A percentile compares a stretch with the other conserved stretches of the same genome.
These are phyloP conservation scores for Candida saitoana DNA, from an alignment of 805 yeast genomes.

Conservation along the genomic window DNA sequence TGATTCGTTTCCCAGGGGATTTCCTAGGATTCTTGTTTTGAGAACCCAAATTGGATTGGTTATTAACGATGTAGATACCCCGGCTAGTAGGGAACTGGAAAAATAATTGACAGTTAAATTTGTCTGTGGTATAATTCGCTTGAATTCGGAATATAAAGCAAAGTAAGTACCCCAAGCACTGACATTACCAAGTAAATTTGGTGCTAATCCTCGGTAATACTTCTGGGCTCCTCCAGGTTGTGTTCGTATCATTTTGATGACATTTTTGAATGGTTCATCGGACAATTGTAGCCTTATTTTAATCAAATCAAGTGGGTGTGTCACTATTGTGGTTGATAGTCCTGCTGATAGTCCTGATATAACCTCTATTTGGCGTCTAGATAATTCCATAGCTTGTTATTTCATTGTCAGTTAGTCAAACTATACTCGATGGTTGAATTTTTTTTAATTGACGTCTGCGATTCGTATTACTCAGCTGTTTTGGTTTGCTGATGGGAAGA, in stretches of 20 bases:
- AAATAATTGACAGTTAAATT: constrained; percentile 27
- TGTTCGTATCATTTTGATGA: constrained; percentile 10
- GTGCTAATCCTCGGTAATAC: constrained; percentile 70
- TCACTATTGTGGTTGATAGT: constrained; percentile 65
- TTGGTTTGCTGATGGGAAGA: too few species aligned
- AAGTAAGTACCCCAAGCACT: constrained; percentile 89
- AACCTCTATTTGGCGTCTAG: constrained; percentile 47
- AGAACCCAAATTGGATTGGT: constrained; percentile 97
- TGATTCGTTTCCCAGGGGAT: constrained; percentile 39
- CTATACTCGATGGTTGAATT: background rate
- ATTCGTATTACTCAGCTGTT: too few species aligned
- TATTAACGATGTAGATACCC: constrained; percentile 64
- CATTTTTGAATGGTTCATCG: background rate
- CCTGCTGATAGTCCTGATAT: constrained; percentile 82
- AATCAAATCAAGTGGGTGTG: constrained; percentile 87
- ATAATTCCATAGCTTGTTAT: constrained; percentile 5
- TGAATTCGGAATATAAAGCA: constrained; percentile 64
- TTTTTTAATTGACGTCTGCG: background rate
- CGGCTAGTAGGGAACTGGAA: constrained; percentile 50
- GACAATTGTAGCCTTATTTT: constrained; percentile 78
- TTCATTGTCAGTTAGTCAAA: background rate
- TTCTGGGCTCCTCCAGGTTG: constrained; percentile 21
- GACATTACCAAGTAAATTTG: constrained; percentile 80
- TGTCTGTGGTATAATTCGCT: constrained; percentile 18
- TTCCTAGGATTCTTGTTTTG: constrained; percentile 80